A percentile compares a stretch with the other conserved stretches of the same genome.
These are phyloP conservation scores for Kwoniella shivajii DNA, from an alignment of 1,284 basidiomycete species.

Conservation along the genomic window DNA sequence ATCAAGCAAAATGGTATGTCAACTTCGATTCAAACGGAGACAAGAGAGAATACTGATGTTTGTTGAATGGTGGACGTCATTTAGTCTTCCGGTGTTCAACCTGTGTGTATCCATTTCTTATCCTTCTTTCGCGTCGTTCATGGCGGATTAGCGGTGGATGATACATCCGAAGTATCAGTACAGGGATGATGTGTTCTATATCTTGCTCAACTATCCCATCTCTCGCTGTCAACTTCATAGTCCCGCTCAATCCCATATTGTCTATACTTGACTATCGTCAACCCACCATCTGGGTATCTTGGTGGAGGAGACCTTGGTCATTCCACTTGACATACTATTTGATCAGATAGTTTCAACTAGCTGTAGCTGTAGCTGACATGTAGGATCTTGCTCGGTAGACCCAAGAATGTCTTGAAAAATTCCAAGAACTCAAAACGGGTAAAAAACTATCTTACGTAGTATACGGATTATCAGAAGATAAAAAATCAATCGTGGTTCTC, in stretches of 20 bases:
- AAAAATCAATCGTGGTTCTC: conserved; percentile 75
- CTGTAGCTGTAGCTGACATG: neutral
- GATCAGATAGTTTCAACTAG: no score
- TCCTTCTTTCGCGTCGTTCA: no score
- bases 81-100: conserved; percentile 52
- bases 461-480: conserved; percentile 68
- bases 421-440: conserved; percentile 76
- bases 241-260: neutral
- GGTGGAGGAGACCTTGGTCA: no score
- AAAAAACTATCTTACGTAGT: conserved; percentile 88
- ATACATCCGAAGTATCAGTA: no score
- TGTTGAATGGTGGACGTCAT: neutral
- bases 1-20: conserved; percentile 7
- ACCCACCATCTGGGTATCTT: no score
- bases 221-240: neutral
- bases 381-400: conserved; percentile 26
- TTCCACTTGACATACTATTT: no score
- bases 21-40: conserved; percentile 1
- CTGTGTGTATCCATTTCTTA: conserved; percentile 22
- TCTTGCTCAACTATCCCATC: neutral
- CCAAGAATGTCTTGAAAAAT: conserved; percentile 64
- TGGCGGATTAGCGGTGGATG: neutral
- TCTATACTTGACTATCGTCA: neutral
- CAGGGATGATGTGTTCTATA: no score
- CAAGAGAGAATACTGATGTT: conserved; percentile 2